Base-by-base conservation (phyloP, 768 basidiomycete species). In the Calocera viscosa region DNA sequence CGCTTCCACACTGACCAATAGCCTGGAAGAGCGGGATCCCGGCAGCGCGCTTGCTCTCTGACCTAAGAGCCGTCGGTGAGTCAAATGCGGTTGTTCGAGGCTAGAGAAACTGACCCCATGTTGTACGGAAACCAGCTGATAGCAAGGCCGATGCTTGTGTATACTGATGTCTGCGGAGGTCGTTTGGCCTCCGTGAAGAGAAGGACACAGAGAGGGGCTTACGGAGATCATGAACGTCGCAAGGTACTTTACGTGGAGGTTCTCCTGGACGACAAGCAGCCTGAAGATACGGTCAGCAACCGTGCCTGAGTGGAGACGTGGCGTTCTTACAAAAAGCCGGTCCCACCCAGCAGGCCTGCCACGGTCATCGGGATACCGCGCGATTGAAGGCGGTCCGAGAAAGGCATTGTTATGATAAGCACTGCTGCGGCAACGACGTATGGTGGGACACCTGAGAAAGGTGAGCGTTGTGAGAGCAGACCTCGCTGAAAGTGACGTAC, bases 1-100 rank as follows among this genome's bases (percentile, higher is more conserved):
- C 53, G 30, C 53, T 60, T 14, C 88, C 89, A 63, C 87, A 84
- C 72, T 90, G 89, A 0, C 89, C 89, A 38, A 90, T 88, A 12
- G 86, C 82, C 84, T 89, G 89, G 72, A 89, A 89, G 76, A 88
- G 81, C 12, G 87, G 87, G 34, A 89, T 86, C 0, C 88, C 88
- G 0, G 87, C 83, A 0, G 89, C 88, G 66, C 83, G 84, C 75
- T 90, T 89, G 0, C 86, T 85, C 71, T 90, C 89, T 0, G 88
- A 88, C 1, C 87, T 88, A 5, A 89, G 80, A 70, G 5, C 35
- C 5, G 35, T 14, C 14, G 35, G 7, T 38, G 35, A 14, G 14
- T 5, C 35, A 14, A 14, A 38, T 5, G 35, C n/a, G 35, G 14
- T 14, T 5, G 14, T 5, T 14, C 7, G 35, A 14, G 35, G 14